Evolutionary conservation across 2,329 filamentous ascomycete species (phyloP).

Genomic region (Monilinia fructicola): DNA sequence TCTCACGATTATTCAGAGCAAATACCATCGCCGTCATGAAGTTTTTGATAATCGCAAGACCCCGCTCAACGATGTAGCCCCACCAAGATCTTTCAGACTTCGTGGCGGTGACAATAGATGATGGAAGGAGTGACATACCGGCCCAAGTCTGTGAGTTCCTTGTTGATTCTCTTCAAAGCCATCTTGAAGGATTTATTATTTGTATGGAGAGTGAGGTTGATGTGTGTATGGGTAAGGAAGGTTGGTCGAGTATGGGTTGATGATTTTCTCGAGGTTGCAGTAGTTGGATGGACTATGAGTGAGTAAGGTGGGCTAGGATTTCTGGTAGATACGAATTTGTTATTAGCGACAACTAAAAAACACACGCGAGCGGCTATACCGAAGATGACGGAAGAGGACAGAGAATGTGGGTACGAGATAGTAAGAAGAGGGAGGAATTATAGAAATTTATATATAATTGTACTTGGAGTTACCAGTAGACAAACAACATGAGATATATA

Average conservation of each 20-base stretch:
- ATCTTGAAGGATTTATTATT: slow-evolving; percentile 48
- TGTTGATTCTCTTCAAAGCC: slow-evolving; percentile 94
- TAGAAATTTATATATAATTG: background rate
- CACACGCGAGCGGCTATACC: slow-evolving; percentile 32
- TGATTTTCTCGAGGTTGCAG: slow-evolving; percentile 34
- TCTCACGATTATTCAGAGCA: slow-evolving; percentile 17
- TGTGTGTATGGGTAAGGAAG: slow-evolving; percentile 20
- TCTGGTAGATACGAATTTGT: slow-evolving; percentile 23
- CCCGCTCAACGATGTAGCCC: slow-evolving; percentile 38
- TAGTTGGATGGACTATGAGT: slow-evolving; percentile 32
- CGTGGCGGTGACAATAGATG: slow-evolving; percentile 28
- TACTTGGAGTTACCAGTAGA: background rate
- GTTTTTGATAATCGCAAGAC: slow-evolving; percentile 41
- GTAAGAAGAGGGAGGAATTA: no score
- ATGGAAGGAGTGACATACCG: slow-evolving; percentile 58
- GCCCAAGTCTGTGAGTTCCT: slow-evolving; percentile 87
- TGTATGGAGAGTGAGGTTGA: slow-evolving; percentile 29
- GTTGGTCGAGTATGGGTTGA: slow-evolving; percentile 26
- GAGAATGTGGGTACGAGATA: slow-evolving; percentile 14
- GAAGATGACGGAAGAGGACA: slow-evolving; percentile 29
- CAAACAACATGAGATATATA: background rate
- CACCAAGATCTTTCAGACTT: slow-evolving; percentile 29
- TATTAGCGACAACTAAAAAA: slow-evolving; percentile 34
- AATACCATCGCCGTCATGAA: slow-evolving; percentile 27
- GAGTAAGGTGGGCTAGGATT: slow-evolving; percentile 24